Evolutionary conservation across 2,329 filamentous ascomycete genomes (phyloP), one percentile per base, ranked within the genome.

Genomic region (Colletotrichum ledebouriae): DNA sequence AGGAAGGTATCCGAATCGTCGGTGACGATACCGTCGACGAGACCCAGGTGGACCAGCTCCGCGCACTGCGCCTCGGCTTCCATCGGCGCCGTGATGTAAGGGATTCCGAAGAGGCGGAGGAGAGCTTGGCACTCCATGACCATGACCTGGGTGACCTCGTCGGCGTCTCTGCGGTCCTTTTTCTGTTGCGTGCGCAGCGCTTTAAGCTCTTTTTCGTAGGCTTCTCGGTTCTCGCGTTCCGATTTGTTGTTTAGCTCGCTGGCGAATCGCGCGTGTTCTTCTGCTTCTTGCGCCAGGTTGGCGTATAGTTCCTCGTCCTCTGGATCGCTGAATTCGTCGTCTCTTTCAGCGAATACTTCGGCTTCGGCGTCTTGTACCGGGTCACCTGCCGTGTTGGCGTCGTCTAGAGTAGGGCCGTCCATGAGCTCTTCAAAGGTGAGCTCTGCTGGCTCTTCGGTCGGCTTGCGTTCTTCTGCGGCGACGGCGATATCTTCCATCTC

Each of bases 11-110:
- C 96, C 3, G 92, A 97, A 77, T 99, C 96, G 75, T 99, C 96
- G 0, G 97, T 99, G 34, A 99, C 94, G 70, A 99, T 97, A 12
- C 97, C 96, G 77, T 99, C 97, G 9, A 99, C 97, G 0, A 98
- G 88, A 0, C 94, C 93, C 0, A 98, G 84, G 0, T 82, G 82
- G 0, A 99, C 94, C 4, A 99, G 87, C 79, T 97, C 93, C 0
- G 96, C 96, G 75, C 96, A 99, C 78, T 99, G 96, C 0, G 96
- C 96, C 84, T 99, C 96, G 0, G 96, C 96, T 85, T 99, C 96
- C 96, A 98, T 98, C 0, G 97, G 97, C 0, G 96, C 96, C 0
- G 95, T 99, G 73, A 99, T 91, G 76, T 99, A 99, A 0, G 96
- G 96, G 11, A 99, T 88, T 0, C 96, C 96, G 78, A 99, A 99